These are phyloP conservation scores for Apophysomyces elegans DNA, from an alignment of 371 early-diverging fungal genomes.

Conservation along the genomic window DNA sequence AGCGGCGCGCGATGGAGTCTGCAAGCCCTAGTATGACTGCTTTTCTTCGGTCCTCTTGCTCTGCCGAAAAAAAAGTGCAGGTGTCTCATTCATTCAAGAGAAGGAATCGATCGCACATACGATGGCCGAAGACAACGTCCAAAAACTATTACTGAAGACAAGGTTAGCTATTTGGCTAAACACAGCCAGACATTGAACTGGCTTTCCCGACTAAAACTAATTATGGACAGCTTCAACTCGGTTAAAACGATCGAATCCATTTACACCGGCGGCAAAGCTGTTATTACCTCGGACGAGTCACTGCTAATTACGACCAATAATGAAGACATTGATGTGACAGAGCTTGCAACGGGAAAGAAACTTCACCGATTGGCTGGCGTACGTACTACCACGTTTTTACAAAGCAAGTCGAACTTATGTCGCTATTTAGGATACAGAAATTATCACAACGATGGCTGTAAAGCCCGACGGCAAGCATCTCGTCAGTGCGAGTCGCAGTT, in stretches of 20 bases:
- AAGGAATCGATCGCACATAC: conserved; percentile 6
- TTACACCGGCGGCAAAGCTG: conserved; percentile 92
- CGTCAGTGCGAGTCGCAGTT: conserved; percentile 82
- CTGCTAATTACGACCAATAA: conserved; percentile 79
- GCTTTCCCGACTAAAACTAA: background rate
- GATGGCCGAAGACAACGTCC: conserved; percentile 33
- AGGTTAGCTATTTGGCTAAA: conserved; percentile 13
- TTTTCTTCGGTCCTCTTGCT: background rate
- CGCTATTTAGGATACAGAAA: conserved; percentile 72
- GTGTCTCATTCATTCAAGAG: background rate
- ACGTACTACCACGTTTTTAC: conserved; percentile 17
- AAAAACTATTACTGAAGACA: conserved; percentile 31
- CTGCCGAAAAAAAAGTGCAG: background rate
- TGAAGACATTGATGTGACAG: conserved; percentile 83
- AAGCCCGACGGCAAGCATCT: conserved; percentile 80
- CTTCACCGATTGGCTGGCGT: conserved; percentile 73
- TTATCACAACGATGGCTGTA: conserved; percentile 86
- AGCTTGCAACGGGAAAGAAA: conserved; percentile 73
- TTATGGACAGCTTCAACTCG: conserved; percentile 66
- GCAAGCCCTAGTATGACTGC: conserved; percentile 3
- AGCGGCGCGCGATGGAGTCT: background rate
- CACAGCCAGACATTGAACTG: too few species aligned
- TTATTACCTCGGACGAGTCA: conserved; percentile 70
- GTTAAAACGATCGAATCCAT: conserved; percentile 85
- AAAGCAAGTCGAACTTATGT: conserved; percentile 9